Conservation (phyloP, 805 yeast genomes). For the Kuraishia ogatae region DNA sequence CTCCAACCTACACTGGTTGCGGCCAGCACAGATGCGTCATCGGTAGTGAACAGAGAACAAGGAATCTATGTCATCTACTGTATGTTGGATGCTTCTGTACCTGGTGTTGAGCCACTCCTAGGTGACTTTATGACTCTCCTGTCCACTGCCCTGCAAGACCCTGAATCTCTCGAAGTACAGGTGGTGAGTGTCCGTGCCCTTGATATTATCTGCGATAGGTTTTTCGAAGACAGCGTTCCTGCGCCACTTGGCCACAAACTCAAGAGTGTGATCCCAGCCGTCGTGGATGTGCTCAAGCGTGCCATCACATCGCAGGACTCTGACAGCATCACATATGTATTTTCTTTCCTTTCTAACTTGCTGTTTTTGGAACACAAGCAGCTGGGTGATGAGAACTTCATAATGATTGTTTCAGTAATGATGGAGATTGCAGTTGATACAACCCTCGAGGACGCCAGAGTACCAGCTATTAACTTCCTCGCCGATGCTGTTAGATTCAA, state of each 20-base stretch:
- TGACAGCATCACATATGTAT: slow-evolving; percentile 63
- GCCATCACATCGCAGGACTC: slow-evolving; percentile 64
- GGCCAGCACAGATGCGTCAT: slow-evolving; percentile 47
- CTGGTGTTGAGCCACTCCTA: slow-evolving; percentile 47
- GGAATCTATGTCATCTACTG: slow-evolving; percentile 74
- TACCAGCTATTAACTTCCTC: slow-evolving; percentile 76
- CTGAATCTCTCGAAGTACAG: slow-evolving; percentile 61
- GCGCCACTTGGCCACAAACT: slow-evolving; percentile 41
- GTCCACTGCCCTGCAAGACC: slow-evolving; percentile 53
- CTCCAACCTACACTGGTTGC: slow-evolving; percentile 63
- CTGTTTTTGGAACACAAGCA: slow-evolving; percentile 68
- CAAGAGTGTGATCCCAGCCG: slow-evolving; percentile 61
- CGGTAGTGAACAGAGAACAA: slow-evolving; percentile 42
- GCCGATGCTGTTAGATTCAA: slow-evolving; percentile 72
- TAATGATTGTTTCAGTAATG: slow-evolving; percentile 63
- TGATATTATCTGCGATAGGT: slow-evolving; percentile 58
- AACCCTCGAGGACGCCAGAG: slow-evolving; percentile 68
- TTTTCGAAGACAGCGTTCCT: slow-evolving; percentile 34
- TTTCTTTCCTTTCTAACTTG: slow-evolving; percentile 78
- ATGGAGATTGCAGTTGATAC: slow-evolving; percentile 64
- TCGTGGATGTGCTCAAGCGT: slow-evolving; percentile 74
- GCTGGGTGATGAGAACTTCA: slow-evolving; percentile 59
- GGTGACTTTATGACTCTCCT: slow-evolving; percentile 67
- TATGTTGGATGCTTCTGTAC: slow-evolving; percentile 63
- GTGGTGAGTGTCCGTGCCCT: slow-evolving; percentile 77